Evolutionary conservation across 306 rosid genomes (phyloP).

Genomic region (Hippophae rhamnoides): DNA sequence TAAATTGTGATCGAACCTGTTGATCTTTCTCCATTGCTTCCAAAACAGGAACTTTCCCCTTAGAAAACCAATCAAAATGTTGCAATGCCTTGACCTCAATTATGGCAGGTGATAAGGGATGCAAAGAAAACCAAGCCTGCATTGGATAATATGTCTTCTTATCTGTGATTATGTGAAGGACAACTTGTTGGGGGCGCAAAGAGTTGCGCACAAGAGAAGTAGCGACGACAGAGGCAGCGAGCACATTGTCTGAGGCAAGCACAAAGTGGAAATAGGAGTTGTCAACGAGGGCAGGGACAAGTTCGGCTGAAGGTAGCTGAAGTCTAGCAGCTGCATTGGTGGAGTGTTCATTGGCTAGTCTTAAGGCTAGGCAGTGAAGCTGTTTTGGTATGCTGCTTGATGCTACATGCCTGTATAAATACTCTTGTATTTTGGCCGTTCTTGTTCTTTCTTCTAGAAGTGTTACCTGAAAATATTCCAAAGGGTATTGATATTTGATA

Average conservation of each 20-base stretch:
- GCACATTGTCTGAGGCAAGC: conserved; percentile 88
- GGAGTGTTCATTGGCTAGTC: conserved; percentile 82
- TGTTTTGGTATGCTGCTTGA: conserved; percentile 99
- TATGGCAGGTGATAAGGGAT: conserved; percentile 72
- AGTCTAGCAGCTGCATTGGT: conserved; percentile 93
- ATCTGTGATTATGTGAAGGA: conserved; percentile 87
- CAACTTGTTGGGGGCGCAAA: conserved; percentile 52
- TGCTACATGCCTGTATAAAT: conserved; percentile 89
- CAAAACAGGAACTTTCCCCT: conserved; percentile 93
- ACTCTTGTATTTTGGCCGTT: conserved; percentile 90
- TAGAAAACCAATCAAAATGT: conserved; percentile 92
- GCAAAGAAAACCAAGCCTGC: conserved; percentile 99
- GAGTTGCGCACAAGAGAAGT: conserved; percentile 70
- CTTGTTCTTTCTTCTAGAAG: conserved; percentile 88
- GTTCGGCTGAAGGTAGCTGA: conserved; percentile 89
- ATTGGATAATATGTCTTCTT: conserved; percentile 85
- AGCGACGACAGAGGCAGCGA: conserved; percentile 90
- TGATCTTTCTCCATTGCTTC: conserved; percentile 99
- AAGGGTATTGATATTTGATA: background rate
- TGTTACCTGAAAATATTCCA: conserved; percentile 33
- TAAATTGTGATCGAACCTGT: conserved; percentile 63
- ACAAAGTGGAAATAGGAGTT: conserved; percentile 77
- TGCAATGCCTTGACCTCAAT: conserved; percentile 97
- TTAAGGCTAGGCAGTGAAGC: conserved; percentile 84
- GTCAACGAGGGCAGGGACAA: conserved; percentile 87